These are phyloP conservation scores for Chlorella sp. DNA, from an alignment of 139 green algal genomes.

Conservation along the genomic window DNA sequence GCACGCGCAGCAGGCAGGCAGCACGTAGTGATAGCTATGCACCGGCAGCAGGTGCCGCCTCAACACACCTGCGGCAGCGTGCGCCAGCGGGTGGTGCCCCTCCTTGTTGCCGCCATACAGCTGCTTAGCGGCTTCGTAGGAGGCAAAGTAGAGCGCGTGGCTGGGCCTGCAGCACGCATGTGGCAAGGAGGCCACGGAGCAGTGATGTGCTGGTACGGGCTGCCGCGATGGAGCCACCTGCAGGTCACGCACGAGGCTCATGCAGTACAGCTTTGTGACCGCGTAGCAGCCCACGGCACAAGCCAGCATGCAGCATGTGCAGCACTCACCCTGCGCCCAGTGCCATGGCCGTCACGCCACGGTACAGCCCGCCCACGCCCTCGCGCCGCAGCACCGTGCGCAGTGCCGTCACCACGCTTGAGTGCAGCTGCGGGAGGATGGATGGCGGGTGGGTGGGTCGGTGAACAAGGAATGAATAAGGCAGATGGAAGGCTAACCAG, in stretches of 20 bases:
- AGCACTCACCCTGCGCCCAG: constrained; percentile 73
- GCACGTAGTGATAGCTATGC: not conserved
- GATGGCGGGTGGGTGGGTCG: too few species aligned
- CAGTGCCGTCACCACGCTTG: constrained; percentile 64
- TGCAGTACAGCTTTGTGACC: not conserved
- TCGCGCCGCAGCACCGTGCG: constrained; percentile 74
- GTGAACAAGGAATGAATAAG: too few species aligned
- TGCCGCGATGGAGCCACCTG: too few species aligned
- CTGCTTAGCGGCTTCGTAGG: constrained; percentile 93
- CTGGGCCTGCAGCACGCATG: constrained; percentile 73
- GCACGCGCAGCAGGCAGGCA: not conserved
- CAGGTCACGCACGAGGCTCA: too few species aligned
- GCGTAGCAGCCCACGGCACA: not conserved
- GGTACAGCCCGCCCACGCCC: constrained; percentile 84
- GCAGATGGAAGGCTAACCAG: too few species aligned
- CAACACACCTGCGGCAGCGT: constrained; percentile 61
- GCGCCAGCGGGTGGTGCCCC: constrained; percentile 68
- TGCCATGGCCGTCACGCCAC: constrained; percentile 77
- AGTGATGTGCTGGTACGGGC: too few species aligned
- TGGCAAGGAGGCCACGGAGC: too few species aligned
- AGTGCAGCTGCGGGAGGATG: constrained; percentile 74
- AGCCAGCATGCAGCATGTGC: not conserved
- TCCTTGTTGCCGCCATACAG: constrained; percentile 64
- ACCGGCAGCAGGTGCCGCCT: not conserved
- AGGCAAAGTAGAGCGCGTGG: constrained; percentile 96